phyloP scores from a whole-genome alignment of 805 yeast genomes.

The Hagleromyces aurorensis region DNA sequence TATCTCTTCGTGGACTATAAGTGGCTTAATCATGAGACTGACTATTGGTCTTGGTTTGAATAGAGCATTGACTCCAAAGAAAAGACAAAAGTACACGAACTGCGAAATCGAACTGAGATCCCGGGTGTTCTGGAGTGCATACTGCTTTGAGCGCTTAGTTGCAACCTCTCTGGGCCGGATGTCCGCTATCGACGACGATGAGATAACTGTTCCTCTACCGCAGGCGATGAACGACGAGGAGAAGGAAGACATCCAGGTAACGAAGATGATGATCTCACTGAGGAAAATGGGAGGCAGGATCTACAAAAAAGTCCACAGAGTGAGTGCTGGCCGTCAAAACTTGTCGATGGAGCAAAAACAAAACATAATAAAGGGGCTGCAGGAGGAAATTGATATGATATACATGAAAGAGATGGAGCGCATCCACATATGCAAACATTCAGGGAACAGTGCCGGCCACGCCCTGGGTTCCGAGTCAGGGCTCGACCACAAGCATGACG shows the following conservation, averaged over 20 bases:
- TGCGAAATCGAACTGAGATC: conserved; percentile 37
- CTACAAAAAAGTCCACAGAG: conserved; percentile 39
- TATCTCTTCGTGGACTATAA: conserved; percentile 44
- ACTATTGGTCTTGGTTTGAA: conserved; percentile 41
- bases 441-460: conserved; percentile 6
- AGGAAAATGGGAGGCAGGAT: conserved; percentile 42
- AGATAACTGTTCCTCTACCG: conserved; percentile 41
- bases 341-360: conserved; percentile 29
- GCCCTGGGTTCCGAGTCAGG: not conserved
- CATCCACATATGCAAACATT: conserved; percentile 18
- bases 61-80: conserved; percentile 29
- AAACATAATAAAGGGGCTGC: conserved; percentile 28
- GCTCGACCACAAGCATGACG: conserved; percentile 8
- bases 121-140: conserved; percentile 44
- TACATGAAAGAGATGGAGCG: conserved; percentile 22
- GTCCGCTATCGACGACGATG: conserved; percentile 41
- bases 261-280: conserved; percentile 36
- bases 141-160: conserved; percentile 41
- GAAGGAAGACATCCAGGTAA: conserved; percentile 34
- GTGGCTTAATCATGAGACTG: conserved; percentile 40
- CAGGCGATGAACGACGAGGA: conserved; percentile 35
- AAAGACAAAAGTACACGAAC: conserved; percentile 25
- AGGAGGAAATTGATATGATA: conserved; percentile 30
- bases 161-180: conserved; percentile 44
- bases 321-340: conserved; percentile 31